Base-by-base conservation (phyloP, 192 early-diverging fungal genomes). In the Chytriomyces sp. region DNA sequence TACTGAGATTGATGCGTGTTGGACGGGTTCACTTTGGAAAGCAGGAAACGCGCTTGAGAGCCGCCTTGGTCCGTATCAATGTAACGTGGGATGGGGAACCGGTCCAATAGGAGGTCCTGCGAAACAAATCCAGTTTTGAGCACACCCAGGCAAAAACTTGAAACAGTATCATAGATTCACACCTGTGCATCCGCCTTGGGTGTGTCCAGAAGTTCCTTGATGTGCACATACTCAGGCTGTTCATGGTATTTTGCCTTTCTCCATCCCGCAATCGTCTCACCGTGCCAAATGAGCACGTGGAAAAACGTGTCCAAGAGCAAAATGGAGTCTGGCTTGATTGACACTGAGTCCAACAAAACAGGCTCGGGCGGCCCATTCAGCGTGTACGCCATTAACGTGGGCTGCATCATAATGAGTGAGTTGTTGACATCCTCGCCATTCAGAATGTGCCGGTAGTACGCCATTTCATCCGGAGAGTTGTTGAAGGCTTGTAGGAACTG, bases 401-500 rank as follows among this genome's bases (percentile, higher is more conserved):
- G 98, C 80, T 98, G 96, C 68, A 99, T 98, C 98, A 99, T 99
- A 52, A 98, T 94, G 52, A 99, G 81, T 34, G 98, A 96, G 78
- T 94, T 95, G 83, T 94, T 94, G 38, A 93, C 91, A 86, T 99
- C 93, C 80, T 98, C 98, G 36, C 89, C 89, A 81, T 94, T 96
- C 73, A 99, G 76, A 25, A 94, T 90, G 77, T 98, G 96, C 17
- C 93, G 75, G 74, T 92, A 91, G 69, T 91, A 95, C 1, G 96
- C 95, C 0, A 96, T 97, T 65, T 99, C 98, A 80, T 99, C 98
- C 14, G 98, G 98, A 72, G 90, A 92, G 83, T 96, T 98, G 81
- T 99, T 99, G 79, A 99, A 99, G 14, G 97, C 94, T 73, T 98
- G 96, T 75, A 99, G 80, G 84, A 99, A 99, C 83, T 98, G 96